Evolutionary conservation across 1,139 yeast species (phyloP), one percentile per base, ranked within the genome.

Genomic region (Blastobotrys illinoisensis): DNA sequence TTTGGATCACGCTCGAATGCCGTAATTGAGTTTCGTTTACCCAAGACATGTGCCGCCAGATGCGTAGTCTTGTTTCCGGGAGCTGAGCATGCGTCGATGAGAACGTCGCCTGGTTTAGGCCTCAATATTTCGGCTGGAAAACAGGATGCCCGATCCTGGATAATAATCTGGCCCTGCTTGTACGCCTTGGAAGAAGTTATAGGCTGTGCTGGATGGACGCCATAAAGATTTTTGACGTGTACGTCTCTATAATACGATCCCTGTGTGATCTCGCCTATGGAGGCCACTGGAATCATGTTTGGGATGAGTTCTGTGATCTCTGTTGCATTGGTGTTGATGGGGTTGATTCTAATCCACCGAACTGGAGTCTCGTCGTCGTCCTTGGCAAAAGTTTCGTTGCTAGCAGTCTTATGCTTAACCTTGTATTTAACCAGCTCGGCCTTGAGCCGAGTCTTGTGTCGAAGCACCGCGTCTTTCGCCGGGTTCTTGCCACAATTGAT

Each of bases 1-100:
- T 79, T 79, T 1, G 77, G 73, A 65, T 95, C 96, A 63, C 91
- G 79, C 70, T 93, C 99, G 71, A 90, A 93, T 0, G 99, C 99
- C 64, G 79, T 79, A 5, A 91, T 84, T 0, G 78, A 68, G 28
- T 60, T 60, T 5, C 70, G 75, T 44, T 63, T 65, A 44, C 67
- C 67, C 9, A 43, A 44, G 59, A 76, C 68, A 67, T 81, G 73
- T 1, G 95, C 80, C 0, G 98, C 97, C 26, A 86, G 74, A 71
- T 91, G 98, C 0, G 98, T 88, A 0, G 99, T 93, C 69, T 93
- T 95, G 71, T 93, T 93, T 5, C 99, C 99, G 1, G 99, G 99
- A 0, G 99, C 99, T 1, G 99, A 90, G 72, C 98, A 91, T 0
- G 97, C 88, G 71, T 93, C 99, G 47, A 93, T 87, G 6, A 90